These are phyloP conservation scores for Citrus glauca DNA, from an alignment of 345 rosid species.

Conservation along the genomic window DNA sequence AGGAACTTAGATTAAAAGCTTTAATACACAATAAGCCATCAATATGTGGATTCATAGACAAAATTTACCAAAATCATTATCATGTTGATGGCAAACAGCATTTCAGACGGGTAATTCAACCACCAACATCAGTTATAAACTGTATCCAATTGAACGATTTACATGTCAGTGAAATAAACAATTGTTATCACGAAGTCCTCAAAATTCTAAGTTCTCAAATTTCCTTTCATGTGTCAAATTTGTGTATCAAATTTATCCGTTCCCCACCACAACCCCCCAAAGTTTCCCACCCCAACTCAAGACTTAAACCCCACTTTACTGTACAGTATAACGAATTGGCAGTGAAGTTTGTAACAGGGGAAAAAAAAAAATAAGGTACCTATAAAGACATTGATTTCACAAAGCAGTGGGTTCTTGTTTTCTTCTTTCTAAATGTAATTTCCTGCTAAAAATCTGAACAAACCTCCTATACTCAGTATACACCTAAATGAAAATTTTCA, in stretches of 20 bases:
- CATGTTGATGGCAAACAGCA: not conserved
- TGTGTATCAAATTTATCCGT: not conserved
- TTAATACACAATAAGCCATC: not conserved
- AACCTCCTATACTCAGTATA: not conserved
- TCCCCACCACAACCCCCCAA: too few relatives aligned
- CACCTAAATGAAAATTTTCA: not conserved
- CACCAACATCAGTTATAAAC: too few relatives aligned
- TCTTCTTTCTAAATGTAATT: not conserved
- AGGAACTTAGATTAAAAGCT: too few relatives aligned
- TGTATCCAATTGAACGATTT: not conserved
- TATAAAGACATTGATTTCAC: not conserved
- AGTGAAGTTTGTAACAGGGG: not conserved
- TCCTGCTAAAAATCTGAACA: not conserved
- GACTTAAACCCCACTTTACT: not conserved
- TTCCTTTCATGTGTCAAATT: not conserved
- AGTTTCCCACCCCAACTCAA: too few relatives aligned
- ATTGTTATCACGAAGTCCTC: not conserved
- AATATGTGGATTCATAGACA: not conserved
- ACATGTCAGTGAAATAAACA: not conserved
- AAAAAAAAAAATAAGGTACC: too few relatives aligned
- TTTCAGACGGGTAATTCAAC: not conserved
- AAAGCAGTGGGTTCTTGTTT: not conserved
- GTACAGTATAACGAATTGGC: not conserved
- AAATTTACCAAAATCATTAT: not conserved
- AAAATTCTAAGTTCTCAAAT: not conserved